These are phyloP conservation scores for Cochlearia excelsa DNA, from an alignment of 345 rosid species.

Conservation along the genomic window DNA sequence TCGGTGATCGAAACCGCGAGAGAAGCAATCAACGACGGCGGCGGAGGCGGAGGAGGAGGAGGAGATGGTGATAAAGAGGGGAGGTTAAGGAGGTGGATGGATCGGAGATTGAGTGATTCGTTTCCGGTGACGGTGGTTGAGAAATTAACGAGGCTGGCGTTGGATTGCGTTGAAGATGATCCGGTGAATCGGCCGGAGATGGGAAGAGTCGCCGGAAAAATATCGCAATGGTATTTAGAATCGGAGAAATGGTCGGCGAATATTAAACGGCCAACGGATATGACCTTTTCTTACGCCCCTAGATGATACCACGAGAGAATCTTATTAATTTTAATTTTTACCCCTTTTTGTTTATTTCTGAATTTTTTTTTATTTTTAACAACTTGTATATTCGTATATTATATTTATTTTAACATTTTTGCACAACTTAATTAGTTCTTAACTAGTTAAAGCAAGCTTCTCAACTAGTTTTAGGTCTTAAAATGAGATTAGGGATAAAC, in stretches of 20 bases:
- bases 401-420: no score
- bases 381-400: slow-evolving; percentile 5
- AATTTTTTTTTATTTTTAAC: background rate
- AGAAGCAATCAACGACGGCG: slow-evolving; percentile 36
- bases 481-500: no score
- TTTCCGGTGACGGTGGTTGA: slow-evolving; percentile 69
- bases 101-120: slow-evolving; percentile 67
- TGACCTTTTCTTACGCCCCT: slow-evolving; percentile 65
- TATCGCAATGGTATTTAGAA: slow-evolving; percentile 64
- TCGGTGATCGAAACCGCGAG: slow-evolving; percentile 64
- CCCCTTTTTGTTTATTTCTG: background rate
- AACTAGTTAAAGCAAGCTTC: no score
- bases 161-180: slow-evolving; percentile 65
- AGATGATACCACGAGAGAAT: slow-evolving; percentile 36
- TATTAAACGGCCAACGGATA: slow-evolving; percentile 43
- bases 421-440: no score
- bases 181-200: slow-evolving; percentile 68
- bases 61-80: slow-evolving; percentile 30
- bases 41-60: no score
- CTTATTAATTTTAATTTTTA: background rate
- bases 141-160: slow-evolving; percentile 54
- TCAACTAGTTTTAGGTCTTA: no score
- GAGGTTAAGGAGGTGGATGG: slow-evolving; percentile 67
- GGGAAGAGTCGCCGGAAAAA: slow-evolving; percentile 79
- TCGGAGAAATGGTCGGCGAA: slow-evolving; percentile 58